Base-by-base conservation (phyloP, 1,139 yeast species). In the Nakaseomyces glabratus region DNA sequence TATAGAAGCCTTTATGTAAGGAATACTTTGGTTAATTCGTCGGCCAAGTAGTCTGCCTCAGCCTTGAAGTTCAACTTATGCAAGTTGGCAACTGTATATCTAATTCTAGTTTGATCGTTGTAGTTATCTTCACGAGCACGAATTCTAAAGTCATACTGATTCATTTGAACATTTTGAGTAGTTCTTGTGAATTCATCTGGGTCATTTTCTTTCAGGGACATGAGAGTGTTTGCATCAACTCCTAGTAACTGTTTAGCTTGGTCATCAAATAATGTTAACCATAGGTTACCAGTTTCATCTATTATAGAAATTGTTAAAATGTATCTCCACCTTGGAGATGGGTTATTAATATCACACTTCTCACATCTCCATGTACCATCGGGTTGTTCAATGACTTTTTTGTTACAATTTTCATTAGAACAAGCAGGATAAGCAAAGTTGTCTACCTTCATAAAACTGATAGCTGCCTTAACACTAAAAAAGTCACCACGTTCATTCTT, bases 351-450 rank as follows among this genome's bases (percentile, higher is more conserved):
- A 49, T 84, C 80, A 69, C 97, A 88, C 58, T 80, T 81, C 57
- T 86, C 97, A 65, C 99, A 93, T 58, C 94, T 74, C 95, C 95
- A 90, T 16, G 76, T 65, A 13, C 78, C 82, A 56, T 79, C 84
- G 25, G 73, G 66, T 38, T 73, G 78, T 51, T 81, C 80, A 31
- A 79, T 61, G 23, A 86, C 84, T 61, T 93, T 93, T 53, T 86
- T 77, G 57, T 79, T 80, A 66, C 98, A 90, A 28, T 72, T 73
- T 30, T 69, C 75, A 37, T 73, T 68, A 19, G 68, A 63, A 62
- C 98, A 93, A n/a, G 97, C 93, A 9, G 97, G 95, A 55, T 90
- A 90, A 36, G 84, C 74, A 57, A 86, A 74, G 45, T 71, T 79
- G 42, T 82, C 93, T 13, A 80, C 73, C 58, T 76, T 78, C 39